Evolutionary conservation across 2,329 filamentous ascomycete species (phyloP).

Genomic region (Cladosporium sp.): DNA sequence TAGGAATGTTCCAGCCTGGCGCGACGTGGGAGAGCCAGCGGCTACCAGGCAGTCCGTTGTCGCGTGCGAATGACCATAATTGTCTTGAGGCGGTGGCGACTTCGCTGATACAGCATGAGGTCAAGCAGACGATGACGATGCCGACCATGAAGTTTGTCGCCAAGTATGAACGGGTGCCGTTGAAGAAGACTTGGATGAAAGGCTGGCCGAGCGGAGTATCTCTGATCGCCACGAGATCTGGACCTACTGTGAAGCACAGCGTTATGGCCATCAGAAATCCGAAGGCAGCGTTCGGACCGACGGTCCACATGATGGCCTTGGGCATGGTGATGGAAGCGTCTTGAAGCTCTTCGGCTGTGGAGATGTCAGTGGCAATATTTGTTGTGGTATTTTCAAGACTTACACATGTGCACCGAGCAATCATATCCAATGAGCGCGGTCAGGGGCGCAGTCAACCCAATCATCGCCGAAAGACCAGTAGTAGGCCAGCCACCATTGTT

Average conservation of each 20-base stretch:
- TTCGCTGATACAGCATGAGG: constrained; percentile 34
- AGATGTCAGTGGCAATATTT: constrained; percentile 22
- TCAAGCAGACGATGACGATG: constrained; percentile 23
- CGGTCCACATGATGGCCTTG: constrained; percentile 24
- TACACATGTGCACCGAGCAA: constrained; percentile 28
- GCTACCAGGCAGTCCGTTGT: constrained; percentile 2
- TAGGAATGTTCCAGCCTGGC: constrained; percentile 15
- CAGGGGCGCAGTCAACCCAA: constrained; percentile 36
- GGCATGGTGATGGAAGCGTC: constrained; percentile 29
- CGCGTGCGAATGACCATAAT: constrained; percentile 38
- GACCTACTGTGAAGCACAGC: constrained; percentile 32
- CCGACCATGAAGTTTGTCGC: constrained; percentile 28
- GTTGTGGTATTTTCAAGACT: neutral
- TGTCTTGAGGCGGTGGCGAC: constrained; percentile 40
- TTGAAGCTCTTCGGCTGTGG: constrained; percentile 23
- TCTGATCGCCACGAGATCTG: constrained; percentile 30
- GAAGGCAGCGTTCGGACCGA: constrained; percentile 21
- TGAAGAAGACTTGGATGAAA: constrained; percentile 44
- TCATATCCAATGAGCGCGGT: constrained; percentile 24
- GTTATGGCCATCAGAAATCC: constrained; percentile 28
- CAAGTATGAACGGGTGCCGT: constrained; percentile 26
- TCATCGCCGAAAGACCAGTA: constrained; percentile 30
- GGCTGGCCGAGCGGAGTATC: constrained; percentile 39
- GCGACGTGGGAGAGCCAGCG: constrained; percentile 11
- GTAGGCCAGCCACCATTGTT: constrained; percentile 24